Base-by-base conservation (phyloP, 2,329 filamentous ascomycete species). In the Diaporthe citrichinensis region DNA sequence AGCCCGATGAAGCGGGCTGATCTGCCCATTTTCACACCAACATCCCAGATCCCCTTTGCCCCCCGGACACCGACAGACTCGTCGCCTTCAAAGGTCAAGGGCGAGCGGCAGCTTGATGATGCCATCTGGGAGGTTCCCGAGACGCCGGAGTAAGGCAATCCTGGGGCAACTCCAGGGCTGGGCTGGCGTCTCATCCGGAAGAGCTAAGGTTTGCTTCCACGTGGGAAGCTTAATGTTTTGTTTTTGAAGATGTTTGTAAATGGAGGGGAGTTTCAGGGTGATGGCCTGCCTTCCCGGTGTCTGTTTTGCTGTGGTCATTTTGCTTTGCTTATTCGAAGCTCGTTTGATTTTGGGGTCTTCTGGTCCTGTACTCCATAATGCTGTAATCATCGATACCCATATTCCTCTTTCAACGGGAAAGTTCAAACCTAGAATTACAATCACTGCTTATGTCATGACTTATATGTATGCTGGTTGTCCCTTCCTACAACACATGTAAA, bases 1-100 rank as follows among this genome's bases (percentile, higher is more conserved):
- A 84, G 80, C 44, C 83, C 84, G 74, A 82, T 82, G 77, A 86
- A 84, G 81, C 84, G 81, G 7, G 79, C 78, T 5, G 82, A 85
- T 59, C 74, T 86, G 67, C 85, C 84, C 2, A 81, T 83, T 12
- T 86, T 86, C 68, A 85, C 83, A 8, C 77, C 84, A n/a, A 87
- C 83, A 6, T 84, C 86, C 17, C 84, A 86, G 7, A 89, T 90
- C 59, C 88, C 86, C 0, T 90, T 90, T 81, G 87, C 86, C 7
- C 83, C 79, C 15, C 74, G 68, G n/a, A 53, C 75, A 34, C 68
- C 72, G 12, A 58, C 59, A 46, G 61, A 49, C 15, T 25, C 55
- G 59, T 68, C 41, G 25, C 49, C 23, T 3, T 46, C 67, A 7
- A 59, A 41, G 7, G 55, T 75, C 5, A 76, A 77, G 69, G 5